Evolutionary conservation across 208 protist species (phyloP).

Genomic region (Sergeia podlipaevii): DNA sequence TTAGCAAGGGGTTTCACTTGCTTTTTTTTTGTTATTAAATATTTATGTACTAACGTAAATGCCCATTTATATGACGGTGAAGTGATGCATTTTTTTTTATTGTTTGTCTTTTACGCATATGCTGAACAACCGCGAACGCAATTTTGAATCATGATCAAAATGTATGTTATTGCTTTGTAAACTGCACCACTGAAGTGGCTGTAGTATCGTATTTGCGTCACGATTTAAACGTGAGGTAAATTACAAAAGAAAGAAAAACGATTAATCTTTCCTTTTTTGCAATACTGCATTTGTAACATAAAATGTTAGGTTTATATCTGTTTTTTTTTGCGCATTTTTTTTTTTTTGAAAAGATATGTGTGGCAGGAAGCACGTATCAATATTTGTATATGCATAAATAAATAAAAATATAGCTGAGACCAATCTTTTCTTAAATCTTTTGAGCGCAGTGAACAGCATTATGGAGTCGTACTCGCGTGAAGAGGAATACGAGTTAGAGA

Average conservation of each 20-base stretch:
- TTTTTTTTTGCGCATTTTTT: neutral
- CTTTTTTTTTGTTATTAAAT: neutral
- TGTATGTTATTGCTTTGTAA: too few species aligned
- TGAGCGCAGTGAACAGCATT: neutral
- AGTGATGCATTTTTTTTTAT: neutral
- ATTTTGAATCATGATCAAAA: too few species aligned
- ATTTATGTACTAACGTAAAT: neutral
- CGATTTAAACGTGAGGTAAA: too few species aligned
- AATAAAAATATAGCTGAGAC: neutral
- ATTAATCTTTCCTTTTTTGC: too few species aligned
- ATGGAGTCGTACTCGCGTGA: conserved; percentile 27
- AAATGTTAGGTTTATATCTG: neutral
- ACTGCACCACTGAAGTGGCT: too few species aligned
- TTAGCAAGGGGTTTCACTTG: too few species aligned
- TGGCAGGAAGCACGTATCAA: conserved; percentile 4
- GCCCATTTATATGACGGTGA: neutral
- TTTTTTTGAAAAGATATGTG: neutral
- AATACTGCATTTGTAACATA: neutral
- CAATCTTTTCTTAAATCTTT: conserved; percentile 12
- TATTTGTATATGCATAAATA: neutral
- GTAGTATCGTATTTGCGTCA: too few species aligned
- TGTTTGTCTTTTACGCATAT: neutral
- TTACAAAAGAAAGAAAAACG: too few species aligned
- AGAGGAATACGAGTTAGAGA: conserved; percentile 31
- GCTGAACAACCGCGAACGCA: conserved; percentile 6